Evolutionary conservation across 352 stramenopile species (phyloP).

Genomic region (Phytophthora colocasiae): DNA sequence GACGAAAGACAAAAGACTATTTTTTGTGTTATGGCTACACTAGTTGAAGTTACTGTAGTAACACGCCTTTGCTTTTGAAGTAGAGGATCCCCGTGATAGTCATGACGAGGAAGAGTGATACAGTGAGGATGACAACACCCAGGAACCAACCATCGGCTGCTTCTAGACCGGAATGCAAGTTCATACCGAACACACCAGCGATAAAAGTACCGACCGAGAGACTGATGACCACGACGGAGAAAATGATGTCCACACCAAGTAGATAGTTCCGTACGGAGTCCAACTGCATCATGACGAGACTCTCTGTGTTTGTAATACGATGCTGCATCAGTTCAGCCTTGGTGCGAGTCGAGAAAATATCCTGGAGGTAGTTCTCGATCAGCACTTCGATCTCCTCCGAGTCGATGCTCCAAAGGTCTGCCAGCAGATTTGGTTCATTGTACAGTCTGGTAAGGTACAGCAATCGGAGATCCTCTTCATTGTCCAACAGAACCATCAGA

Average conservation of each 20-base stretch:
- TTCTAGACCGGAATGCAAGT: constrained; percentile 50
- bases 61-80: constrained; percentile 68
- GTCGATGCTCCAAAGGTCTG: constrained; percentile 54
- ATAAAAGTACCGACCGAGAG: constrained; percentile 68
- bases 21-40: constrained; percentile 16
- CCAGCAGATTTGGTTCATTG: constrained; percentile 41
- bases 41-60: constrained; percentile 34
- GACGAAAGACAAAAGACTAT: constrained; percentile 6
- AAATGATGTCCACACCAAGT: constrained; percentile 61
- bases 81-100: constrained; percentile 52
- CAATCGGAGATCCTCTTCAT: constrained; percentile 74
- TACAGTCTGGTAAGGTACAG: constrained; percentile 65
- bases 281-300: constrained; percentile 75
- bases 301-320: constrained; percentile 78
- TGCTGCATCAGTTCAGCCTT: constrained; percentile 72
- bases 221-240: constrained; percentile 63
- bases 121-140: constrained; percentile 43
- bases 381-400: constrained; percentile 66
- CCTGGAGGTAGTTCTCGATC: constrained; percentile 67
- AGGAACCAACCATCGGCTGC: constrained; percentile 40
- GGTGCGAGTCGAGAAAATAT: constrained; percentile 74
- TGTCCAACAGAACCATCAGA: constrained; percentile 75
- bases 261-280: constrained; percentile 75
- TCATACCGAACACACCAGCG: constrained; percentile 72
- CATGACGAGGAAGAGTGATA: constrained; percentile 45